phyloP scores from a whole-genome alignment of 306 rosid genomes.

The Quercus gilva region DNA sequence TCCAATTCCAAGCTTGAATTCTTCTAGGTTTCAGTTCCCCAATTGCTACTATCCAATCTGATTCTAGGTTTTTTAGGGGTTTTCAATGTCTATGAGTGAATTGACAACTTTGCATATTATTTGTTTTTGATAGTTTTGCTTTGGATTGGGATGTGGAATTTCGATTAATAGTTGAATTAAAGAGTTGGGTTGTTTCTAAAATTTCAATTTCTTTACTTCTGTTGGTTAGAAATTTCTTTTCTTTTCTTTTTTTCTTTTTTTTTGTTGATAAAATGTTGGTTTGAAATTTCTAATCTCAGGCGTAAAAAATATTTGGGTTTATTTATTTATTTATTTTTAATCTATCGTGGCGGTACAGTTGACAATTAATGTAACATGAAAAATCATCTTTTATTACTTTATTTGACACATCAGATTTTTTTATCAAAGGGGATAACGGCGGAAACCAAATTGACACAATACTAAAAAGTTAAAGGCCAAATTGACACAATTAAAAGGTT shows the following conservation, averaged over 20 bases:
- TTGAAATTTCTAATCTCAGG: too few species aligned
- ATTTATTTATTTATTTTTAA: too few species aligned
- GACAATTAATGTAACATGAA: too few species aligned
- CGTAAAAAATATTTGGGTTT: too few species aligned
- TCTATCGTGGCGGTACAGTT: too few species aligned
- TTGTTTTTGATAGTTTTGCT: not conserved
- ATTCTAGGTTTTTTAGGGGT: conserved; percentile 40
- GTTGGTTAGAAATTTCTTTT: not conserved
- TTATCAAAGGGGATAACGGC: accelerated
- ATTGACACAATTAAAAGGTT: too few species aligned
- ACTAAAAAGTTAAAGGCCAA: too few species aligned
- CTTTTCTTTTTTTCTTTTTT: too few species aligned
- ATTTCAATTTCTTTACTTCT: not conserved
- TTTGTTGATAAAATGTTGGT: too few species aligned
- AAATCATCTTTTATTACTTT: too few species aligned
- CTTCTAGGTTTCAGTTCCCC: conserved; percentile 36
- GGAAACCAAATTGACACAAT: too few species aligned
- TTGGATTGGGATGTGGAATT: not conserved
- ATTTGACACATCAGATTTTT: too few species aligned
- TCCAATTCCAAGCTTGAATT: conserved; percentile 38
- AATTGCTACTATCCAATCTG: conserved; percentile 18
- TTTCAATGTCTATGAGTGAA: not conserved
- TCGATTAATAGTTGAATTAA: not conserved
- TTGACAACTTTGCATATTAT: not conserved
- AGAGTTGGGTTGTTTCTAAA: not conserved